These are phyloP conservation scores for Diaporthe citriasiana DNA, from an alignment of 2,329 filamentous ascomycete species.

Conservation along the genomic window DNA sequence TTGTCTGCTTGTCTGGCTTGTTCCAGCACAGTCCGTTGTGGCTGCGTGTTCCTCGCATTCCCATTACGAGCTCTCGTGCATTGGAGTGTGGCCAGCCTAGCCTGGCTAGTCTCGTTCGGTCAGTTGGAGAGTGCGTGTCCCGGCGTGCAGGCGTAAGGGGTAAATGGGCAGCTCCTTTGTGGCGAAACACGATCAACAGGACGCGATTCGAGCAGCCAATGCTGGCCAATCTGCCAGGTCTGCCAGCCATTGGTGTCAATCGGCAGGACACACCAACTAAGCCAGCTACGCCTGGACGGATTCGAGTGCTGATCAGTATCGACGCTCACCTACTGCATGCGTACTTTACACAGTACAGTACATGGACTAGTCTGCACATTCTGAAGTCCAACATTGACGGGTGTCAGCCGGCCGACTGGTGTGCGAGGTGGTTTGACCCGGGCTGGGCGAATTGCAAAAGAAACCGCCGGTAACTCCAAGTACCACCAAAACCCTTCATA, in stretches of 20 bases:
- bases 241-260: conserved; percentile 3
- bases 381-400: not conserved
- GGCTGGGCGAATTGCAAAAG: too few relatives aligned
- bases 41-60: conserved; percentile 15
- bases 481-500: too few relatives aligned
- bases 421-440: not conserved
- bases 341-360: not conserved
- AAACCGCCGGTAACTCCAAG: too few relatives aligned
- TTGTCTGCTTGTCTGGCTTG: too few relatives aligned
- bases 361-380: not conserved
- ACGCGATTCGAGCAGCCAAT: conserved; percentile 31
- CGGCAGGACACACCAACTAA: not conserved
- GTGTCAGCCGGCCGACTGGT: conserved; percentile 1
- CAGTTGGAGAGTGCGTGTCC: not conserved
- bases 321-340: not conserved
- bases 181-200: conserved; percentile 34
- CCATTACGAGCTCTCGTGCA: conserved; percentile 27
- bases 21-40: conserved; percentile 7
- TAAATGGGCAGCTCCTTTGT: conserved; percentile 25
- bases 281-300: not conserved
- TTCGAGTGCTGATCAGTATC: not conserved
- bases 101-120: conserved; percentile 11
- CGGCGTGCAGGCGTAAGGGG: conserved; percentile 19
- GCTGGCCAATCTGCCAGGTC: conserved; percentile 12
- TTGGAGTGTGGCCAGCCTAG: not conserved